Percentiles rank a stretch among this genome's conserved stretches.
These are phyloP conservation scores for Cutaneotrichosporon cyanovorans DNA, from an alignment of 1,284 basidiomycete genomes.

Conservation along the genomic window DNA sequence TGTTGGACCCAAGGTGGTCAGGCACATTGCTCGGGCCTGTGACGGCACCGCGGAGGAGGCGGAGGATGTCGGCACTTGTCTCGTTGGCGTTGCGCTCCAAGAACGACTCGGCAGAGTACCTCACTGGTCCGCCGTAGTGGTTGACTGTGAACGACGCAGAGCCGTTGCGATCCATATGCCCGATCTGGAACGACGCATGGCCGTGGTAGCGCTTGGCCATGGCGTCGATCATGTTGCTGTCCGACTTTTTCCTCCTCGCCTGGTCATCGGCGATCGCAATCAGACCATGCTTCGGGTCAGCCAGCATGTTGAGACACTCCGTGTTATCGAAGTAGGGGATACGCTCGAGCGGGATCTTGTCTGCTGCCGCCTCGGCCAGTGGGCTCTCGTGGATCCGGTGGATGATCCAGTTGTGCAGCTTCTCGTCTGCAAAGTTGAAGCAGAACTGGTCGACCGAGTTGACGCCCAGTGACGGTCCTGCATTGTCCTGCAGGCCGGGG, in stretches of 20 bases:
- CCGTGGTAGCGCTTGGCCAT: constrained; percentile 91
- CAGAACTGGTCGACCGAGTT: constrained; percentile 95
- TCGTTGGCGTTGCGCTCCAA: constrained; percentile 82
- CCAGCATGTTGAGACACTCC: constrained; percentile 78
- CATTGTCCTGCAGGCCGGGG: constrained; percentile 85
- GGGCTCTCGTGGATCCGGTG: constrained; percentile 63
- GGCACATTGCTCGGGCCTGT: constrained; percentile 20
- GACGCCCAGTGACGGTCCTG: constrained; percentile 55
- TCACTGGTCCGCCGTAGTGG: constrained; percentile 84
- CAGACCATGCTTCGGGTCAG: constrained; percentile 80
- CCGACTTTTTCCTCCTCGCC: constrained; percentile 81
- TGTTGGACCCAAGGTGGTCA: constrained; percentile 67
- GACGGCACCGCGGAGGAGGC: constrained; percentile 62
- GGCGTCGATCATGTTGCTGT: constrained; percentile 88
- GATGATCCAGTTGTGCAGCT: constrained; percentile 76
- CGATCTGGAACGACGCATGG: constrained; percentile 80
- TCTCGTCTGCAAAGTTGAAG: constrained; percentile 92
- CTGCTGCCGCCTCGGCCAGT: constrained; percentile 70
- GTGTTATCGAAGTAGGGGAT: constrained; percentile 80
- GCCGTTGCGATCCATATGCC: constrained; percentile 66
- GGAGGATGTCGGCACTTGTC: constrained; percentile 87
- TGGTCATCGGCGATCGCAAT: constrained; percentile 98
- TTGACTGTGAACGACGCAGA: constrained; percentile 82
- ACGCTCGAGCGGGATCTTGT: constrained; percentile 63
- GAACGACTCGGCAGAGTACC: constrained; percentile 84